These are phyloP conservation scores for Astragalus membranaceus DNA, from an alignment of 306 rosid species.

Conservation along the genomic window DNA sequence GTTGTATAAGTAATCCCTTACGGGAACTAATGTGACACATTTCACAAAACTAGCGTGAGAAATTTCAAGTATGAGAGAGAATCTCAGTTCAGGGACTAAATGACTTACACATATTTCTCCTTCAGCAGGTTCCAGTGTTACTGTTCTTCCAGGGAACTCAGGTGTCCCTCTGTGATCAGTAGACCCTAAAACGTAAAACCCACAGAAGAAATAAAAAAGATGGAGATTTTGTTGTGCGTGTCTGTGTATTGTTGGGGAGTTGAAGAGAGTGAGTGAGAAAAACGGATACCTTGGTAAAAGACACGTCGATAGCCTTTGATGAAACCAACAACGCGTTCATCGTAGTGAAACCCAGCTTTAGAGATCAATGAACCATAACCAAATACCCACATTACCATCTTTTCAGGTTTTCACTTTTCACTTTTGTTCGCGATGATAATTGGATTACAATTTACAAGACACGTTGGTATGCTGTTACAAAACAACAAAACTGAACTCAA, in stretches of 20 bases:
- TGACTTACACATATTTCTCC: slow-evolving; percentile 73
- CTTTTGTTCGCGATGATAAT: not conserved
- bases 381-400: slow-evolving; percentile 79
- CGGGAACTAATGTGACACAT: no score
- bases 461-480: not conserved
- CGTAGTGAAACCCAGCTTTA: slow-evolving; percentile 69
- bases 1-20: no score
- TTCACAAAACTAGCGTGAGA: no score
- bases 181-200: slow-evolving; percentile 52
- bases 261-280: not conserved
- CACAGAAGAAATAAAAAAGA: slow-evolving; percentile 21
- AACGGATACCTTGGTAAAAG: slow-evolving; percentile 67
- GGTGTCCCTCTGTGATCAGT: slow-evolving; percentile 94
- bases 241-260: not conserved
- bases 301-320: slow-evolving; percentile 87
- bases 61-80: no score
- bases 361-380: slow-evolving; percentile 88
- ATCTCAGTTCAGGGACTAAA: no score
- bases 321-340: slow-evolving; percentile 67
- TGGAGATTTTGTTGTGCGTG: not conserved
- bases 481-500: not conserved
- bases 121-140: slow-evolving; percentile 75
- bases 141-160: slow-evolving; percentile 88
- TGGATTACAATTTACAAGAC: not conserved
- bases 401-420: no score